Evolutionary conservation across 2,329 filamentous ascomycete species (phyloP).

Genomic region (Grosmannia huntii): DNA sequence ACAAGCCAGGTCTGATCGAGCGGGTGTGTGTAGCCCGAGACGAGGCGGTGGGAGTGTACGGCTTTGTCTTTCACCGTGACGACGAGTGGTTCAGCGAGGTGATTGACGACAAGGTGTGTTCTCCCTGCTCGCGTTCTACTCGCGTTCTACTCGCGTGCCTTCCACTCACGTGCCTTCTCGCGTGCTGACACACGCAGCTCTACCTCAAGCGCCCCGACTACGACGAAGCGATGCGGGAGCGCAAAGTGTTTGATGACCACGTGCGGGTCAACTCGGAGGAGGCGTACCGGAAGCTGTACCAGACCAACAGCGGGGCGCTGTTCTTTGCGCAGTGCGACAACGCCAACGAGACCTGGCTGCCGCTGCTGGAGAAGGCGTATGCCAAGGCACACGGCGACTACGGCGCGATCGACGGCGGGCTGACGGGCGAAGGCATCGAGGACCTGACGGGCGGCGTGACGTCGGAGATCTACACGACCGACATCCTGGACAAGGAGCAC

Average conservation of each 20-base stretch:
- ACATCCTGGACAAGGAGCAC: constrained; percentile 64
- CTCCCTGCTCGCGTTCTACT: neutral
- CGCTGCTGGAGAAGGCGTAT: constrained; percentile 61
- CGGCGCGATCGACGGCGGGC: constrained; percentile 57
- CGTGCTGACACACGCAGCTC: constrained; percentile 18
- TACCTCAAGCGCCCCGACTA: constrained; percentile 47
- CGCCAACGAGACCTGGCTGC: constrained; percentile 62
- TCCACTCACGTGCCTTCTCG: neutral
- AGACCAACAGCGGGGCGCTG: constrained; percentile 54
- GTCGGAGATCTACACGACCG: constrained; percentile 52
- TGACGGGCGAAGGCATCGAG: constrained; percentile 31
- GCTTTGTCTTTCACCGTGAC: constrained; percentile 73
- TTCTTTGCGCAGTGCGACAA: constrained; percentile 60
- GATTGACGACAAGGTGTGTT: constrained; percentile 36
- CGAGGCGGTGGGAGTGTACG: constrained; percentile 65
- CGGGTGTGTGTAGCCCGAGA: constrained; percentile 61
- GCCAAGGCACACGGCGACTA: constrained; percentile 70
- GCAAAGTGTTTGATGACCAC: constrained; percentile 31
- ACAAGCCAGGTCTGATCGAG: constrained; percentile 59
- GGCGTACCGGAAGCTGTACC: constrained; percentile 49
- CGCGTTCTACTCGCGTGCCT: neutral
- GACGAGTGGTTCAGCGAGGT: constrained; percentile 57
- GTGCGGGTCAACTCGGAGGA: constrained; percentile 39
- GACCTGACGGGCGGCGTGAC: constrained; percentile 58
- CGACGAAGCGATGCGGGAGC: constrained; percentile 40